Base-by-base conservation (phyloP, 352 stramenopile species). In the Phytophthora hybrid region DNA sequence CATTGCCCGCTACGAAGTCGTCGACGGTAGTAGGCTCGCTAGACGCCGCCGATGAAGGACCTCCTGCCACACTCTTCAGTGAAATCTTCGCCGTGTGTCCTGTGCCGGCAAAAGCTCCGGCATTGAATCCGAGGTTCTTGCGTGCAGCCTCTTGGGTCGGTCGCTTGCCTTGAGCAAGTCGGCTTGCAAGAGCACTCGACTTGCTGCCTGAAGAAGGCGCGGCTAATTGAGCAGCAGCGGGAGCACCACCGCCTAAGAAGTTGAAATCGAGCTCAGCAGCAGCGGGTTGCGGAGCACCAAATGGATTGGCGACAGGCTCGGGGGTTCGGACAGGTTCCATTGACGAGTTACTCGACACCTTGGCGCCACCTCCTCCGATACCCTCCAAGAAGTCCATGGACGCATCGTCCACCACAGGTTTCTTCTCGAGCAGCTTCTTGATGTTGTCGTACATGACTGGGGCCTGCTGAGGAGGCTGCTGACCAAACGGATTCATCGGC, bases 391-490 rank as follows among this genome's bases (percentile, higher is more conserved):
- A 91, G 41, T 93, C 82, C 80, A 93, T 87, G 1, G 83, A 90
- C 1, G 82, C 76, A 23, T 78, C 60, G 66, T 91, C 85, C 51
- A 87, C 83, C 7, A 80, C 87, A 37, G 87, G 82, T 64, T 93
- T 93, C 56, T 93, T 85, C 74, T 92, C 80, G 1, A 93, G 74
- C 14, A 93, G 71, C 67, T 93, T 92, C 81, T 92, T 91, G 79
- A 93, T 93, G 71, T 88, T 93, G 74, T 93, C 87, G 76, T 93
- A 93, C 82, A 93, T 92, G 60, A 92, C 76, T 3, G 80, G 82
- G 21, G 77, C 73, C 47, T 84, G 79, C 54, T 72, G 73, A 39
- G 52, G 71, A 23, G 62, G 76, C 18, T 75, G 80, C 51, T 84
- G 59, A 21, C 79, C 66, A 52, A 79, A 76, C 39, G 64, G 70